Evolutionary conservation across 2,329 filamentous ascomycete genomes (phyloP), one percentile per base, ranked within the genome.

Genomic region (Colletotrichum sp.): DNA sequence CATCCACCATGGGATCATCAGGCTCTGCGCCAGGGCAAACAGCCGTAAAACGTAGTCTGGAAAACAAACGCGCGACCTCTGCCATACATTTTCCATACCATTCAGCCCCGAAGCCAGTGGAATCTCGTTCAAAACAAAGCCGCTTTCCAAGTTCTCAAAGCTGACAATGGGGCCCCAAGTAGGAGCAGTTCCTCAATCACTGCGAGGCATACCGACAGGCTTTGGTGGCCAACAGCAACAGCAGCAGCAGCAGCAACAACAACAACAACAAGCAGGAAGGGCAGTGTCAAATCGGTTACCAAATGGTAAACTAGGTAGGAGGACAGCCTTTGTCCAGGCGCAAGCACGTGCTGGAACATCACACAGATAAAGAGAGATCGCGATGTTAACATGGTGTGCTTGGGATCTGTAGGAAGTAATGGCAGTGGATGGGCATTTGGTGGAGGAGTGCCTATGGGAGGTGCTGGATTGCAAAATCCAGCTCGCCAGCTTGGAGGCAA

Each of bases 251-350:
- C 86, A 86, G 77, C 81, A 79, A 16, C 79, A 80, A 52, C 89
- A 87, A 78, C 89, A 87, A 79, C 89, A 88, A 79, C 83, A 87
- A 79, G 28, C 30, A 63, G 89, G 86, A 71, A 88, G 92, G 81
- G 86, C 87, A 78, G 89, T 89, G 57, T 88, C 91, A 70, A 90
- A 84, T 83, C 89, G 92, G 81, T 87, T 93, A 89, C 91, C 91
- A 74, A 92, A 92, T 80, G 91, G 91, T 71, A 93, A 93, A 84
- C 85, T 93, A 88, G 90, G 92, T 93, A 88, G 83, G 78, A 69
- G 55, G 21, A 24, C 32, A 69, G 64, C 34, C 60, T 60, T 60
- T 49, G 70, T 69, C 60, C 36, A 21, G 28, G 39, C 44, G 44
- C 30, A 52, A 49, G 44, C 44, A 26, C 49, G 60, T 44, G 62